Percentiles rank a stretch among this genome's conserved stretches.
phyloP scores from a whole-genome alignment of 176 grass and related monocot species.

The Otatea glauca region DNA sequence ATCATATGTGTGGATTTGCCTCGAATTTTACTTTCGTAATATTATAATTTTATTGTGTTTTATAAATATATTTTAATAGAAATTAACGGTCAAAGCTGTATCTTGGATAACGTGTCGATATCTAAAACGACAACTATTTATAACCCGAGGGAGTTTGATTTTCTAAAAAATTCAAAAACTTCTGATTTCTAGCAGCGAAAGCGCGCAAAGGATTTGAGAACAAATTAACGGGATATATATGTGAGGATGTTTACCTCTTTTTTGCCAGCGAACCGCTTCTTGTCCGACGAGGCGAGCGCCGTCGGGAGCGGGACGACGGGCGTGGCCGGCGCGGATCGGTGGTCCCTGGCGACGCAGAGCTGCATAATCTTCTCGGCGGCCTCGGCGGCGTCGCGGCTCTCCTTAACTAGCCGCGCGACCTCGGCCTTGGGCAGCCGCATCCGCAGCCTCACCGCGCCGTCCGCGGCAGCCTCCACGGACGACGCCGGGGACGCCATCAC shows the following conservation, averaged over 20 bases:
- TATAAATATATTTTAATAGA: too few relatives aligned
- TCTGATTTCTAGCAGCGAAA: neutral
- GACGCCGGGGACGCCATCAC: neutral
- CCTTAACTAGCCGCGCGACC: conserved; percentile 66
- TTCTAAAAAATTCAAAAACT: too few relatives aligned
- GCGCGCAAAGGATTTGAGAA: conserved; percentile 20
- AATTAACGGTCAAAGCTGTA: too few relatives aligned
- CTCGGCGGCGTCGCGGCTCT: conserved; percentile 68
- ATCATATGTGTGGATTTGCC: too few relatives aligned
- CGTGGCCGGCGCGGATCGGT: conserved; percentile 32
- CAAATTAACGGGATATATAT: neutral
- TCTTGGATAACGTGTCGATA: too few relatives aligned
- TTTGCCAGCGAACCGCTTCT: conserved; percentile 24
- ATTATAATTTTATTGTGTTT: too few relatives aligned
- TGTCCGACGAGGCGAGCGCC: neutral
- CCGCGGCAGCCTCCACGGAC: conserved; percentile 44
- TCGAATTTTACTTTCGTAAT: too few relatives aligned
- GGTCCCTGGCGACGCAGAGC: conserved; percentile 60
- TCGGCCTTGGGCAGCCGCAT: conserved; percentile 73
- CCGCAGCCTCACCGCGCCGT: conserved; percentile 54
- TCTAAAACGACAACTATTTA: too few relatives aligned
- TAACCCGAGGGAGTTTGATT: too few relatives aligned
- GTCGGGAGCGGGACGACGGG: neutral
- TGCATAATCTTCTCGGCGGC: conserved; percentile 83
- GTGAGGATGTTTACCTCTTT: conserved; percentile 60